Percentiles rank a stretch among this genome's conserved stretches.
phyloP scores from a whole-genome alignment of 2,329 filamentous ascomycete genomes.

The Trichoderma aggressivum region DNA sequence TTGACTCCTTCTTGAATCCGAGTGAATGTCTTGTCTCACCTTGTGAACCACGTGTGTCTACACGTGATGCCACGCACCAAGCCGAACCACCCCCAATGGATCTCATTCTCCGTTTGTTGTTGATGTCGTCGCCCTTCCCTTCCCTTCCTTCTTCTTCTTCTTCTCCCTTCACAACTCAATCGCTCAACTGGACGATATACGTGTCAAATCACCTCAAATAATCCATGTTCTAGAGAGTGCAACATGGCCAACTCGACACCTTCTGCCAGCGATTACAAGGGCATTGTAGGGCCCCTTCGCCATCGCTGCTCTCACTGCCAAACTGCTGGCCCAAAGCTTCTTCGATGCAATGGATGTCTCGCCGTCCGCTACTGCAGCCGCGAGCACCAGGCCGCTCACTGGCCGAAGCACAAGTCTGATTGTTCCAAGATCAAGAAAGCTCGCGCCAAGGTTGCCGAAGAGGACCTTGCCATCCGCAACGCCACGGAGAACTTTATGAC shows the following conservation, averaged over 20 bases:
- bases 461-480: constrained; percentile 39
- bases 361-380: constrained; percentile 44
- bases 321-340: neutral
- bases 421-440: constrained; percentile 39
- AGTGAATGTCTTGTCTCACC: neutral
- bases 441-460: constrained; percentile 28
- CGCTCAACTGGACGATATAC: neutral
- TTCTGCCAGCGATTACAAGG: neutral
- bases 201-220: neutral
- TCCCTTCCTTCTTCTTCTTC: neutral
- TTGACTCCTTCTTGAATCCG: no score
- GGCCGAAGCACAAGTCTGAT: constrained; percentile 35
- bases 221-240: neutral
- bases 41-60: neutral
- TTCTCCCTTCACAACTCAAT: neutral
- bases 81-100: neutral
- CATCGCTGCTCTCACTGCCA: neutral
- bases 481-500: constrained; percentile 27
- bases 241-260: neutral
- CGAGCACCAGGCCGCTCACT: constrained; percentile 41
- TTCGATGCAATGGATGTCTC: constrained; percentile 41
- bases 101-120: neutral
- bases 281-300: neutral
- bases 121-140: neutral
- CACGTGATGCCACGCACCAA: neutral